Conservation (phyloP, 805 yeast genomes). For the Allodekkera sacchari region DNA sequence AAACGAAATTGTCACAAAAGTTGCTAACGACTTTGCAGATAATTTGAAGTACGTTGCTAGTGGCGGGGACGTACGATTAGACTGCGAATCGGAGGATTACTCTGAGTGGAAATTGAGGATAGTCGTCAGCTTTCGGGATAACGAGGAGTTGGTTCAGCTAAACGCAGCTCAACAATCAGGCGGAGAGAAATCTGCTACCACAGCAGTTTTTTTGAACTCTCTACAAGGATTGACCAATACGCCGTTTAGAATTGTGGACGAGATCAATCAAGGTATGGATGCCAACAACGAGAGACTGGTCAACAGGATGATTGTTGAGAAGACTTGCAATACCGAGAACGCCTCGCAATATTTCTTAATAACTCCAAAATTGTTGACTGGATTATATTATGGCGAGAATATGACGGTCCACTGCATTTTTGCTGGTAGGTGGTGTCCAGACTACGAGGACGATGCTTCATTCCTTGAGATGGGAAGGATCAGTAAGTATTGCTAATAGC, state of each 20-base stretch:
- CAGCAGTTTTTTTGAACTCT: conserved; percentile 83
- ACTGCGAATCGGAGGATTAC: conserved; percentile 42
- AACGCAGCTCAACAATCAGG: conserved; percentile 93
- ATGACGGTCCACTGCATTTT: conserved; percentile 84
- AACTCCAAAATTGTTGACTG: conserved; percentile 83
- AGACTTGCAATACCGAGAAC: conserved; percentile 36
- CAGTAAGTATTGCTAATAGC: conserved; percentile 12
- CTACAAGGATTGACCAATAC: conserved; percentile 81
- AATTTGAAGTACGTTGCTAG: conserved; percentile 73
- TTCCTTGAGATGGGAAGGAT: conserved; percentile 25
- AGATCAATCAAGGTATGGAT: conserved; percentile 99
- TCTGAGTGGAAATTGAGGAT: conserved; percentile 80
- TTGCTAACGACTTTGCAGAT: conserved; percentile 57
- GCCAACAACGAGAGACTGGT: conserved; percentile 82
- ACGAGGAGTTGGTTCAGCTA: conserved; percentile 57
- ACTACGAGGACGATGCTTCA: conserved; percentile 8
- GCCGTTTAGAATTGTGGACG: conserved; percentile 94
- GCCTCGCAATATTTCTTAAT: conserved; percentile 80
- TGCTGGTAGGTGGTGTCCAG: conserved; percentile 35
- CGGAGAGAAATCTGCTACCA: conserved; percentile 94
- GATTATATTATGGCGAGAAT: conserved; percentile 63
- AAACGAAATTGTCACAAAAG: conserved; percentile 38
- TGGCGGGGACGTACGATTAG: conserved; percentile 70
- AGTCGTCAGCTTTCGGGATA: conserved; percentile 76
- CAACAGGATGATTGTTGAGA: conserved; percentile 75